Percentiles rank a stretch among this genome's conserved stretches.
These are phyloP conservation scores for Leucogyrophana mollusca DNA, from an alignment of 768 basidiomycete species.

Conservation along the genomic window DNA sequence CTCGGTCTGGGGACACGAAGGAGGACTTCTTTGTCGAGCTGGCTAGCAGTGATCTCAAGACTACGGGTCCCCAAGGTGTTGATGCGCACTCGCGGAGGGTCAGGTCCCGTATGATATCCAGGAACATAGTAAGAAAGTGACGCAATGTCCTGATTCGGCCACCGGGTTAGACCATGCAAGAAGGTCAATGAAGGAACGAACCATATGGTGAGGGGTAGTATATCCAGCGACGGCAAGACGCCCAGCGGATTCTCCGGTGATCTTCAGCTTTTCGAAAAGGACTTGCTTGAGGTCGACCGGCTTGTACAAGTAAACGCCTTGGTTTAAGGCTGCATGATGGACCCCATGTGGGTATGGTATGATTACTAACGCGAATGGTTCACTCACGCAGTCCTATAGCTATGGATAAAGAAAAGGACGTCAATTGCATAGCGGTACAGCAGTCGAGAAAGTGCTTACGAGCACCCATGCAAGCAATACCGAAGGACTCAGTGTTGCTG, in stretches of 20 bases:
- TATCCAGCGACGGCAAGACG: conserved; percentile 14
- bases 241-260: conserved; percentile 17
- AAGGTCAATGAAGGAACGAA: conserved; percentile 1
- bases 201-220: not conserved
- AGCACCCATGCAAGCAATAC: conserved; percentile 21
- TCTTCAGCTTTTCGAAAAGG: conserved; percentile 13
- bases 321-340: too few relatives aligned
- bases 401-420: not conserved
- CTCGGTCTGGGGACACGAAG: conserved; percentile 16
- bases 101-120: conserved; percentile 21
- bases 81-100: conserved; percentile 17
- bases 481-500: conserved; percentile 14
- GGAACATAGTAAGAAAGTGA: conserved; percentile 29
- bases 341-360: too few relatives aligned
- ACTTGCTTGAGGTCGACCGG: conserved; percentile 10
- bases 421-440: not conserved
- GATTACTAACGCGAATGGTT: too few relatives aligned
- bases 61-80: not conserved
- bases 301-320: too few relatives aligned
- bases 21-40: conserved; percentile 22
- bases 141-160: conserved; percentile 20
- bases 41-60: conserved; percentile 11
- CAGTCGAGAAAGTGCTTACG: not conserved
- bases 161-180: not conserved
- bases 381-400: too few relatives aligned